Conservation (phyloP, 163 green algal genomes). For the Volvox carteri region DNA sequence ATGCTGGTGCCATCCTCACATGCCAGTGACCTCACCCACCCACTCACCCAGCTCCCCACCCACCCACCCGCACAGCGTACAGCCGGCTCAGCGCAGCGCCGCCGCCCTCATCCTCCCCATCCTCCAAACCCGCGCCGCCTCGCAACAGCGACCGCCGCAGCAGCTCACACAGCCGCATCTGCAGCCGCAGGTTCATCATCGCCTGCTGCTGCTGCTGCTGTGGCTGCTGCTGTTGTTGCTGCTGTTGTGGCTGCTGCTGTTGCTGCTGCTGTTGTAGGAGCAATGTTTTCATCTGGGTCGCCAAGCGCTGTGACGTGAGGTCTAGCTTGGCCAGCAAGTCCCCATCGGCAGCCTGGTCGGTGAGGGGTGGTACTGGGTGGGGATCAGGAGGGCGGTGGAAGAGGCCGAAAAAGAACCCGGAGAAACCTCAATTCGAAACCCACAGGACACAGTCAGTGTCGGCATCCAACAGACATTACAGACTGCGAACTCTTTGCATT, state of each 20-base stretch:
- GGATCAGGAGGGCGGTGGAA: too few species aligned
- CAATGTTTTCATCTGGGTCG: neutral
- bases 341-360: constrained; percentile 5
- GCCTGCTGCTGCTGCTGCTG: constrained; percentile 9
- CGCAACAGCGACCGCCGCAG: constrained; percentile 24
- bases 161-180: constrained; percentile 34
- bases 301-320: neutral
- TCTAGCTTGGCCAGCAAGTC: constrained; percentile 43
- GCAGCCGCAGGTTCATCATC: neutral
- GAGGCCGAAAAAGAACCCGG: too few species aligned
- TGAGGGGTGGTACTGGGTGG: too few species aligned
- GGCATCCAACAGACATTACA: too few species aligned
- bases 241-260: neutral
- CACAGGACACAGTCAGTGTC: too few species aligned
- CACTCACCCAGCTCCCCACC: too few species aligned
- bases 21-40: too few species aligned
- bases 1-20: too few species aligned
- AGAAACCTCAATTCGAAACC: too few species aligned
- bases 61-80: constrained; percentile 25
- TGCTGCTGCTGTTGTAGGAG: constrained; percentile 40
- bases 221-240: neutral
- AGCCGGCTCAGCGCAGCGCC: neutral
- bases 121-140: constrained; percentile 19
- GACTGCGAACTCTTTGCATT: too few species aligned
- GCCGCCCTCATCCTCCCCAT: constrained; percentile 8